Base-by-base conservation (phyloP, 441 rosid genomes). In the Arabidopsis hybrid region DNA sequence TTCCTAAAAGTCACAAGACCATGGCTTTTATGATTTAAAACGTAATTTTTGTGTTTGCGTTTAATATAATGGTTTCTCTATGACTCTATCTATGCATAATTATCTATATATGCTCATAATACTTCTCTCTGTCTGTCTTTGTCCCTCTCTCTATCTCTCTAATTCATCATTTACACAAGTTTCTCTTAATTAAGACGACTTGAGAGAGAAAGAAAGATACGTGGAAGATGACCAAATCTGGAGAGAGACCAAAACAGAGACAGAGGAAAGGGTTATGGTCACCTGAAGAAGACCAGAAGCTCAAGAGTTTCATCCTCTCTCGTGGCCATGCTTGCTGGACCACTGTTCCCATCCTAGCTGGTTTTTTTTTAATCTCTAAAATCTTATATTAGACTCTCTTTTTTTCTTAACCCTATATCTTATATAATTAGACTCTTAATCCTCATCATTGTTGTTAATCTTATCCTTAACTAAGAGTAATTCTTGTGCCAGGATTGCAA, bases 261-360 rank as follows among this genome's bases (percentile, higher is more conserved):
- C 84, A 79, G 57, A 85, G 84, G 75, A 86, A 86, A 74, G 92
- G 92, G 31, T 78, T 88, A 42, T 88, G 92, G 92, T 88, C 92
- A 31, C 92, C 92, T 64, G 90, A 88, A 76, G 92, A 88, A 82
- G 92, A 88, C 75, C 81, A 80, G 13, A 83, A 80, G 80, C 92
- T 88, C 57, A 81, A 69, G 35, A 80, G 75, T 75, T 76, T 78
- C 71, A 73, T 88, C 71, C 71, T 83, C 69, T 80, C 77, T 12
- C 84, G 87, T 72, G 93, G 88, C 72, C 87, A 82, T 68, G 82
- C 85, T 9, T 82, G 85, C 71, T 88, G 92, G 92, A 88, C 87
- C 71, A 78, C 87, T 65, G 86, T 88, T 67, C 89, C 92, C 63
- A 71, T 85, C 65, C 79, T 82, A 70, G 83, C 90, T 31, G 92